Conservation (phyloP, 768 basidiomycete genomes). For the Tylopilus subfusipes region DNA sequence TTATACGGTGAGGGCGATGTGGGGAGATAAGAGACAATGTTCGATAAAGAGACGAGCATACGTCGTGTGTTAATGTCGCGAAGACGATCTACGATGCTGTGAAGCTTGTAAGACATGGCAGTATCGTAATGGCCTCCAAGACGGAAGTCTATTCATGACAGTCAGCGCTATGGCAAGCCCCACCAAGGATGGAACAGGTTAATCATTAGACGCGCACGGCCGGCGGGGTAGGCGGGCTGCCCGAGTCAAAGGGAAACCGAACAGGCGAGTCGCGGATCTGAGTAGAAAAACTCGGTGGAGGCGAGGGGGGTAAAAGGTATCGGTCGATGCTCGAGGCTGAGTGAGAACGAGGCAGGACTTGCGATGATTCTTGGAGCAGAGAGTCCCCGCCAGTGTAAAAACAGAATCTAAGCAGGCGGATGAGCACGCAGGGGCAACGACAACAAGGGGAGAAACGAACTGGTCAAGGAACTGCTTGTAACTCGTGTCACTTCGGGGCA, state of each 20-base stretch:
- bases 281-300: constrained; percentile 28
- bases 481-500: constrained; percentile 33
- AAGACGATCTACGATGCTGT: not conserved
- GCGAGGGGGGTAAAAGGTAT: constrained; percentile 37
- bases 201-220: constrained; percentile 14
- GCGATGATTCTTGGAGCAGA: constrained; percentile 27
- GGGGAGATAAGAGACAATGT: not conserved
- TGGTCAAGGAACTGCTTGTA: constrained; percentile 64
- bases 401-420: constrained; percentile 54
- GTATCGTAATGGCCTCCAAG: not conserved
- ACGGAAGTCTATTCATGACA: not conserved
- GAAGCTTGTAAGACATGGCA: not conserved
- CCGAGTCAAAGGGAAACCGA: constrained; percentile 26
- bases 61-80: not conserved
- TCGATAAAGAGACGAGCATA: not conserved
- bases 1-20: not conserved
- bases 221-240: constrained; percentile 29
- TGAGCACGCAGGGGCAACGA: not conserved
- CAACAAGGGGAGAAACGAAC: constrained; percentile 39
- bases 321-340: constrained; percentile 57
- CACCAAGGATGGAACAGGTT: not conserved
- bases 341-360: constrained; percentile 37
- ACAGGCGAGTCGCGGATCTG: constrained; percentile 19
- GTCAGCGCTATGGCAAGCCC: not conserved
- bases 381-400: constrained; percentile 68